phyloP scores from a whole-genome alignment of 1,284 basidiomycete genomes.

The Cutaneotrichosporon dermatis region DNA sequence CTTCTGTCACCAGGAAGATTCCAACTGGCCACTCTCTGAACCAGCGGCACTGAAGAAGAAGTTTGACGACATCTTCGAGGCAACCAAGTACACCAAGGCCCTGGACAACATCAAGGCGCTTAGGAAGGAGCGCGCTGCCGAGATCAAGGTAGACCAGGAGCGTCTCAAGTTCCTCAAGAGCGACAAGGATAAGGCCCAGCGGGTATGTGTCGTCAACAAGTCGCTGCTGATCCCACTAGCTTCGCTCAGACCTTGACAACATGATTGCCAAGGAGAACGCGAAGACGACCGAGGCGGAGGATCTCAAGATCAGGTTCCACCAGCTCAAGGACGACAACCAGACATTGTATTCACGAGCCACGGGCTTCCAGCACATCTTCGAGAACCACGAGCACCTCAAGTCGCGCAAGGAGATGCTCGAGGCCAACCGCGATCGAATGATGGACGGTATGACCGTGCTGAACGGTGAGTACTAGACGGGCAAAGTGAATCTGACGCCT shows the following conservation, averaged over 20 bases:
- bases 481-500: too few relatives aligned
- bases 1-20: conserved; percentile 99
- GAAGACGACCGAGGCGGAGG: conserved; percentile 72
- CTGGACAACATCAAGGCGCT: conserved; percentile 85
- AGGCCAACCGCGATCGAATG: conserved; percentile 62
- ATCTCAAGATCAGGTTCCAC: conserved; percentile 64
- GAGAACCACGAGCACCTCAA: conserved; percentile 66
- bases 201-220: conserved; percentile 32
- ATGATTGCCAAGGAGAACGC: conserved; percentile 63
- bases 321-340: conserved; percentile 68
- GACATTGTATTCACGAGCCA: conserved; percentile 74
- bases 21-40: conserved; percentile 95
- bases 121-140: conserved; percentile 81
- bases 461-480: conserved; percentile 61
- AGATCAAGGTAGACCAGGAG: conserved; percentile 90
- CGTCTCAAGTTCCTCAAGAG: conserved; percentile 71
- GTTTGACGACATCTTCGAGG: conserved; percentile 99
- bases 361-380: conserved; percentile 79
- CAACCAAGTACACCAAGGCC: conserved; percentile 97
- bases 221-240: conserved; percentile 11
- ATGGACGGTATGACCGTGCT: conserved; percentile 58
- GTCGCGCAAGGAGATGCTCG: conserved; percentile 62
- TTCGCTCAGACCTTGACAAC: conserved; percentile 48
- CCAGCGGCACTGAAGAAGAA: conserved; percentile 92
- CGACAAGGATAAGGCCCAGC: conserved; percentile 83